Evolutionary conservation across 768 basidiomycete species (phyloP).

Genomic region (Galerina marginata): DNA sequence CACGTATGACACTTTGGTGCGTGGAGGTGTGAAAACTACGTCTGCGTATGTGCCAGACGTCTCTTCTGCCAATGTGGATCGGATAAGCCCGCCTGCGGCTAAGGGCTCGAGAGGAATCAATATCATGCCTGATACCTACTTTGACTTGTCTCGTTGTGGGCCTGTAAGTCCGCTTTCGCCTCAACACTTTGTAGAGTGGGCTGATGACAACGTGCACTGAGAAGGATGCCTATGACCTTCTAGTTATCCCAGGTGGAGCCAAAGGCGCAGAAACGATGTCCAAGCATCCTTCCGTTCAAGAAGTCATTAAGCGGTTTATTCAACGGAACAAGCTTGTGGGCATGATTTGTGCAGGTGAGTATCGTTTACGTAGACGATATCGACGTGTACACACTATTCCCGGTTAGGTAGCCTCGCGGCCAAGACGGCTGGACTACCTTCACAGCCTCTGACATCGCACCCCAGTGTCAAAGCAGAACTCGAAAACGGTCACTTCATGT

Average conservation of each 20-base stretch:
- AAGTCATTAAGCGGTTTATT: constrained; percentile 63
- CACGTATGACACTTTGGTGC: constrained; percentile 81
- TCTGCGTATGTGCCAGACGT: constrained; percentile 67
- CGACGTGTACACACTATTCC: background rate
- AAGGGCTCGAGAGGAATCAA: constrained; percentile 76
- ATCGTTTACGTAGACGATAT: background rate
- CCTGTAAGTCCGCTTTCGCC: constrained; percentile 43
- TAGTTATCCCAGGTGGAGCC: constrained; percentile 81
- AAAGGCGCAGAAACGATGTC: constrained; percentile 80
- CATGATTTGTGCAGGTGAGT: constrained; percentile 85
- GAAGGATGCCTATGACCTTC: constrained; percentile 68
- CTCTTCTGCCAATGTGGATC: constrained; percentile 25
- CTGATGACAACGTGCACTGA: constrained; percentile 9
- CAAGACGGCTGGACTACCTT: constrained; percentile 60
- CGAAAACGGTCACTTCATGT: constrained; percentile 48
- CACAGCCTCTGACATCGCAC: constrained; percentile 78
- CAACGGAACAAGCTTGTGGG: constrained; percentile 64
- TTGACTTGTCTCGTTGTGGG: constrained; percentile 49
- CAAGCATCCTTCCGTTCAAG: constrained; percentile 60
- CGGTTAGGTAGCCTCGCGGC: constrained; percentile 71
- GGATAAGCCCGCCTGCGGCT: constrained; percentile 50
- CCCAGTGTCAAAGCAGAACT: constrained; percentile 69
- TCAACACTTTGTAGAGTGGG: background rate
- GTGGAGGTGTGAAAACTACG: constrained; percentile 68
- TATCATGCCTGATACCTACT: constrained; percentile 68